A percentile compares a stretch with the other conserved stretches of the same genome.
These are phyloP conservation scores for Eragrostis nindensis DNA, from an alignment of 176 grass and related monocot genomes.

Conservation along the genomic window DNA sequence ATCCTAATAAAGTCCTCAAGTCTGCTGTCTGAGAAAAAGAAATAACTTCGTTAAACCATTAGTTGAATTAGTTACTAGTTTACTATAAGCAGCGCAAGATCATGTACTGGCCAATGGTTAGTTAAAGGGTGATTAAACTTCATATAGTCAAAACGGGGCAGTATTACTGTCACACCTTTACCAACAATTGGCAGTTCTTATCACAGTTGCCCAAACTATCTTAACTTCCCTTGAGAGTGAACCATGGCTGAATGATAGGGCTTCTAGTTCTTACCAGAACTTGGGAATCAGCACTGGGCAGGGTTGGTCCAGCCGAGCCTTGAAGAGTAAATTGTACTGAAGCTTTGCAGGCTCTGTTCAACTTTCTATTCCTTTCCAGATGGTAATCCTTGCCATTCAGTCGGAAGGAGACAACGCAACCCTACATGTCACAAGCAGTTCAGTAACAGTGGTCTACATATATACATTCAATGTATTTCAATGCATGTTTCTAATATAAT, in stretches of 20 bases:
- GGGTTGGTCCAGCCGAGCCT: constrained; percentile 51
- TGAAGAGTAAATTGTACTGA: constrained; percentile 44
- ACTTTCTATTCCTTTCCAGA: constrained; percentile 54
- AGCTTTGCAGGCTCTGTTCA: constrained; percentile 54
- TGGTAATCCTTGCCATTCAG: constrained; percentile 48
- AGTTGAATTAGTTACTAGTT: neutral
- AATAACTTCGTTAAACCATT: neutral
- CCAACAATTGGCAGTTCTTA: neutral
- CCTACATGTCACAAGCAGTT: constrained; percentile 48
- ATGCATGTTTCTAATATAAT: neutral
- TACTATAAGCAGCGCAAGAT: neutral
- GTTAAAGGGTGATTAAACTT: too few species aligned
- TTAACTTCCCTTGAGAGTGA: constrained; percentile 6
- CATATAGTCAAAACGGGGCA: too few species aligned
- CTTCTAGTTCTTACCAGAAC: constrained; percentile 62
- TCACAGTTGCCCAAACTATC: neutral
- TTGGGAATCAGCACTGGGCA: constrained; percentile 64
- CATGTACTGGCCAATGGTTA: too few species aligned
- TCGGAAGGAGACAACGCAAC: constrained; percentile 60
- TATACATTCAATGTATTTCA: too few species aligned
- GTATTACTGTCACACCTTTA: neutral
- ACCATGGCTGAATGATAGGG: neutral
- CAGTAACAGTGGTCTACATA: neutral
- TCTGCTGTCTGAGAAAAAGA: constrained; percentile 35
- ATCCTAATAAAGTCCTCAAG: constrained; percentile 49